These are phyloP conservation scores for Solidago caesia DNA, from an alignment of 129 eudicot species.

Conservation along the genomic window DNA sequence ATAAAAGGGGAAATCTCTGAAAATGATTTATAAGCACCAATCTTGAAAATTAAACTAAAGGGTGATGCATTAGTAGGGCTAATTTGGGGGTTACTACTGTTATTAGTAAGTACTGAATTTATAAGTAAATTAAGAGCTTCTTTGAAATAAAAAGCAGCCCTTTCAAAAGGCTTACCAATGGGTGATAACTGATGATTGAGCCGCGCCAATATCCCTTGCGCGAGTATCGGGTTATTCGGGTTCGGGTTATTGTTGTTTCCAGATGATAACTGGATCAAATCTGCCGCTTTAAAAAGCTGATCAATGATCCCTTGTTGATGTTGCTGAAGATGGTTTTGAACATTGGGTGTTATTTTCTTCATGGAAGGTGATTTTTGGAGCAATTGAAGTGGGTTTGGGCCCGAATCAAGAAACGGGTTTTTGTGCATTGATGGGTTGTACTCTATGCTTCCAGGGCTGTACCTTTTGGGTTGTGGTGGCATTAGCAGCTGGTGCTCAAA, in stretches of 20 bases:
- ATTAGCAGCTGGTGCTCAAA: slow-evolving; percentile 51
- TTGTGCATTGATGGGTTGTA: slow-evolving; percentile 42
- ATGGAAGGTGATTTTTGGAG: slow-evolving; percentile 45
- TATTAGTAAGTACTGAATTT: slow-evolving; percentile 37
- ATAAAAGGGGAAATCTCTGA: slow-evolving; percentile 80
- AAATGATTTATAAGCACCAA: slow-evolving; percentile 84
- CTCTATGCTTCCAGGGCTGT: slow-evolving; percentile 54
- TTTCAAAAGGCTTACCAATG: slow-evolving; percentile 76
- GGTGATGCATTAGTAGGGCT: slow-evolving; percentile 42
- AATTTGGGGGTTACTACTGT: slow-evolving; percentile 37
- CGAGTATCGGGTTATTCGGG: slow-evolving; percentile 49
- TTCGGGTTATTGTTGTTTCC: slow-evolving; percentile 37
- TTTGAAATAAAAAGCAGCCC: slow-evolving; percentile 90
- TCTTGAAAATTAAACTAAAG: slow-evolving; percentile 64
- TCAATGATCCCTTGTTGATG: slow-evolving; percentile 70
- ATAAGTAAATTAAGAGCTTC: slow-evolving; percentile 78
- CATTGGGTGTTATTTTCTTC: slow-evolving; percentile 38
- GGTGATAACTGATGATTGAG: slow-evolving; percentile 99
- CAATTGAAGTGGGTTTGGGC: slow-evolving; percentile 45
- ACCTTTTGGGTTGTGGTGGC: slow-evolving; percentile 64
- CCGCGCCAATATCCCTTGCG: slow-evolving; percentile 99
- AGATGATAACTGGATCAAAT: slow-evolving; percentile 52
- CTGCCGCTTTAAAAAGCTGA: slow-evolving; percentile 82
- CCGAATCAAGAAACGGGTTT: slow-evolving; percentile 46
- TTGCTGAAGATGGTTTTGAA: slow-evolving; percentile 38